A percentile compares a stretch with the other conserved stretches of the same genome.
These are phyloP conservation scores for Linnemannia exigua DNA, from an alignment of 192 early-diverging fungal genomes.

Conservation along the genomic window DNA sequence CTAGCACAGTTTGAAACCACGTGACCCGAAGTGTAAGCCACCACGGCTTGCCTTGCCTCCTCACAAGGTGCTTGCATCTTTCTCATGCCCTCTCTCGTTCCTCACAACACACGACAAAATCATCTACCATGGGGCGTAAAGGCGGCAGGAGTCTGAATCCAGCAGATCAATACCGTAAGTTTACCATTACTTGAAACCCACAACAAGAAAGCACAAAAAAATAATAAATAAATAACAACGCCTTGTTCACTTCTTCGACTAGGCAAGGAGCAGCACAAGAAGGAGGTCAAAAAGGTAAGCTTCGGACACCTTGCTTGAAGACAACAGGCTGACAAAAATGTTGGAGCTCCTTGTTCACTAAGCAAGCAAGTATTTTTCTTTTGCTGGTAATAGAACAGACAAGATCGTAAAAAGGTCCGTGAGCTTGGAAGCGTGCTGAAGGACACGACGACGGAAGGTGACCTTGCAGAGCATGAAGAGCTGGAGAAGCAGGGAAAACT, in stretches of 20 bases:
- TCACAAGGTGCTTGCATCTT: too few species aligned
- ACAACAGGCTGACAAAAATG: too few species aligned
- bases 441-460: conserved; percentile 46
- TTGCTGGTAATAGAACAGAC: conserved; percentile 30
- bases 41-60: too few species aligned
- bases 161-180: conserved; percentile 56
- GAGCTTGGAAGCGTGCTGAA: conserved; percentile 37
- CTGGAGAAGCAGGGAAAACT: conserved; percentile 41
- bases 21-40: too few species aligned
- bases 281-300: conserved; percentile 51
- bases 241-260: neutral
- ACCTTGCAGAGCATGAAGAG: conserved; percentile 44
- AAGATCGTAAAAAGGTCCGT: conserved; percentile 54
- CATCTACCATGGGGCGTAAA: conserved; percentile 45
- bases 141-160: conserved; percentile 53
- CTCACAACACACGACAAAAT: too few species aligned
- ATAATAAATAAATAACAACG: neutral
- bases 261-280: conserved; percentile 58
- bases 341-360: too few species aligned
- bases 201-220: too few species aligned
- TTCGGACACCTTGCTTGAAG: neutral
- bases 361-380: neutral
- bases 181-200: neutral
- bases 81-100: too few species aligned
- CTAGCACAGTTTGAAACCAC: too few species aligned